A percentile compares a stretch with the other conserved stretches of the same genome.
Evolutionary conservation across 2,329 filamentous ascomycete species (phyloP).

Genomic region (Aureobasidium subglaciale): DNA sequence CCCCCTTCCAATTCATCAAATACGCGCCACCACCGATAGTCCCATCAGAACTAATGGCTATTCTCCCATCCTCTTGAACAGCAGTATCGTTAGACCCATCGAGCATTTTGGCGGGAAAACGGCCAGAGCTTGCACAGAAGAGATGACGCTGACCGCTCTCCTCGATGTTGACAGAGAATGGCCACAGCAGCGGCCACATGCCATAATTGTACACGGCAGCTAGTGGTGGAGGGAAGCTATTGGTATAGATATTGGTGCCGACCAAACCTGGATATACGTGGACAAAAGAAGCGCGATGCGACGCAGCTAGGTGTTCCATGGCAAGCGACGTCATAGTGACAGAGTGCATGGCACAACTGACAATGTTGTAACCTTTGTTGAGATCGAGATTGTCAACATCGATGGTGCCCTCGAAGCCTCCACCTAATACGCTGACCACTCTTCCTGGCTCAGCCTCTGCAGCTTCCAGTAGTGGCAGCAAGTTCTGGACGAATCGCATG

Average conservation of each 20-base stretch:
- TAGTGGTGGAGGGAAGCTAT: not conserved
- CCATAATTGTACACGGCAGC: conserved; percentile 13
- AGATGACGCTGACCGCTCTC: conserved; percentile 20
- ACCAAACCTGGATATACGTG: conserved; percentile 22
- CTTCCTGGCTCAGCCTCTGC: conserved; percentile 19
- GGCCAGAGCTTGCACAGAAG: conserved; percentile 8
- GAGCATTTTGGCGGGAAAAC: conserved; percentile 1
- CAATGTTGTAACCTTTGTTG: conserved; percentile 18
- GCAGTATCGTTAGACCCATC: not conserved
- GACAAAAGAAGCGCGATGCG: conserved; percentile 15
- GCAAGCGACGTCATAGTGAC: conserved; percentile 16
- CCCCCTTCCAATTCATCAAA: conserved; percentile 15
- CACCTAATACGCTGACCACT: conserved; percentile 23
- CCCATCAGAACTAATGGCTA: conserved; percentile 11
- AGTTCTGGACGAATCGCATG: conserved; percentile 32
- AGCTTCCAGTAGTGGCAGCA: conserved; percentile 29
- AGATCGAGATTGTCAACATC: conserved; percentile 21
- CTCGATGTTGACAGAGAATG: conserved; percentile 13
- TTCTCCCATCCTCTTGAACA: not conserved
- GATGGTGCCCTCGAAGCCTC: conserved; percentile 22
- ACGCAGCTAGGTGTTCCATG: conserved; percentile 19
- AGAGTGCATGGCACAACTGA: conserved; percentile 13
- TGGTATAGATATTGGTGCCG: conserved; percentile 8
- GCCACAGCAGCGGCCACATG: conserved; percentile 15
- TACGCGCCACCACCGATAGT: conserved; percentile 18